These are phyloP conservation scores for Passiflora organensis DNA, from an alignment of 345 rosid genomes.

Conservation along the genomic window DNA sequence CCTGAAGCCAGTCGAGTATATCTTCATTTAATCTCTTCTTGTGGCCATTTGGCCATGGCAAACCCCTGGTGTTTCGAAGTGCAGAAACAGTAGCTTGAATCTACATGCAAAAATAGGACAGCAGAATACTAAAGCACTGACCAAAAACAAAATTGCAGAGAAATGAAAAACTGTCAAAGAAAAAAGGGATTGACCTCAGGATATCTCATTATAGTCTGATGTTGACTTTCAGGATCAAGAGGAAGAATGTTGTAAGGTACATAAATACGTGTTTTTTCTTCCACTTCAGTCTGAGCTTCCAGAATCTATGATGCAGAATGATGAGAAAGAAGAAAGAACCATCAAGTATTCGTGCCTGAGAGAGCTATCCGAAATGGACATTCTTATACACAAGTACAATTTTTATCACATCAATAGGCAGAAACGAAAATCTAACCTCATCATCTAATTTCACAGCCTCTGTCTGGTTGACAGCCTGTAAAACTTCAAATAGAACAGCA, in stretches of 20 bases:
- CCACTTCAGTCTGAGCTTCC: constrained; percentile 91
- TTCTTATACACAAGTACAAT: no score
- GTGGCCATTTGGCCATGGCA: constrained; percentile 91
- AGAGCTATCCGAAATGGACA: no score
- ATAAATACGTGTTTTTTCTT: constrained; percentile 85
- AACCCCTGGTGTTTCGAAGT: constrained; percentile 95
- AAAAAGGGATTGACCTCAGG: constrained; percentile 64
- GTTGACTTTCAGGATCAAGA: constrained; percentile 97
- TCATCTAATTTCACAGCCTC: constrained; percentile 92
- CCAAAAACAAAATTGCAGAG: constrained; percentile 8
- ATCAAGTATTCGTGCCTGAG: no score
- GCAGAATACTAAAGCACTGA: constrained; percentile 10
- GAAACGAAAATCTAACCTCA: constrained; percentile 49
- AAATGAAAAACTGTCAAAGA: constrained; percentile 5
- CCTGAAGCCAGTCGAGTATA: constrained; percentile 97
- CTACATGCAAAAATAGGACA: constrained; percentile 31
- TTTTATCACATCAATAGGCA: constrained; percentile 4
- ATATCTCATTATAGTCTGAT: constrained; percentile 93
- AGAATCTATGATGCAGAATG: constrained; percentile 68
- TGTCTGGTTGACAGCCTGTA: constrained; percentile 90
- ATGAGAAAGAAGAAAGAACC: no score
- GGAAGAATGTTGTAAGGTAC: constrained; percentile 93
- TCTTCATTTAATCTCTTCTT: constrained; percentile 79
- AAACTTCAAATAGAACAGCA: constrained; percentile 98
- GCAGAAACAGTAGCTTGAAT: constrained; percentile 92